Conservation (phyloP, 768 basidiomycete species). For the Termitomyces sp. region DNA sequence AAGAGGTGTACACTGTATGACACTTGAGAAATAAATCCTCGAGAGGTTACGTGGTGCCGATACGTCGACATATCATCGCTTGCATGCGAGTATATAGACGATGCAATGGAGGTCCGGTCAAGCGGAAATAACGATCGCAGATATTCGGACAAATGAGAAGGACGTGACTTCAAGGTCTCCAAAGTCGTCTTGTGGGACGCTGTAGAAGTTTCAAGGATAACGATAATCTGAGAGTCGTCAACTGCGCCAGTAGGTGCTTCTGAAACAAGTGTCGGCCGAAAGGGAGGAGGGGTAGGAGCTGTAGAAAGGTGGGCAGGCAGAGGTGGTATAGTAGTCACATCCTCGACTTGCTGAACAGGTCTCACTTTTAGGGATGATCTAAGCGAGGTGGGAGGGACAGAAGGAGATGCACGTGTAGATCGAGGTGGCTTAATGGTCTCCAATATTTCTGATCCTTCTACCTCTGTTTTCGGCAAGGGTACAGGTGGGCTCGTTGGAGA, state of each 20-base stretch:
- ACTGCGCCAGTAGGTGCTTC: conserved; percentile 40
- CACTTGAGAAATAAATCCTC: conserved; percentile 44
- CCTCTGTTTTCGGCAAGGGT: conserved; percentile 40
- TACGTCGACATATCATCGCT: conserved; percentile 54
- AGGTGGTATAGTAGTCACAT: conserved; percentile 42
- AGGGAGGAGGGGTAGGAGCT: conserved; percentile 47
- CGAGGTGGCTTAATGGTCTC: conserved; percentile 31
- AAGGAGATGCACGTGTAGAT: conserved; percentile 21
- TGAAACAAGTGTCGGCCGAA: conserved; percentile 64
- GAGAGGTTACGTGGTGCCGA: conserved; percentile 57
- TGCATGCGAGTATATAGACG: conserved; percentile 51
- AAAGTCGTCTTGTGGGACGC: conserved; percentile 60
- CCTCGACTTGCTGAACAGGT: conserved; percentile 30
- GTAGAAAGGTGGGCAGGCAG: conserved; percentile 40
- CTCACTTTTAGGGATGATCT: conserved; percentile 36
- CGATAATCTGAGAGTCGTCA: conserved; percentile 58
- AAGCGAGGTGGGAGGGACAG: conserved; percentile 17
- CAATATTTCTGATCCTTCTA: conserved; percentile 21
- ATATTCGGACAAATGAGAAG: conserved; percentile 62
- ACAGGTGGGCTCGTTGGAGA: conserved; percentile 34
- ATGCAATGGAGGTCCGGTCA: conserved; percentile 36
- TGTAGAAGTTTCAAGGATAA: conserved; percentile 74
- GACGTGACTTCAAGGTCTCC: conserved; percentile 60
- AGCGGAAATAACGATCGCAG: conserved; percentile 39
- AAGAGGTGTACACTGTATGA: conserved; percentile 62